Percentiles rank a stretch among this genome's conserved stretches.
Evolutionary conservation across 2,329 filamentous ascomycete genomes (phyloP).

Genomic region (Paracoccidioides brasiliensis): DNA sequence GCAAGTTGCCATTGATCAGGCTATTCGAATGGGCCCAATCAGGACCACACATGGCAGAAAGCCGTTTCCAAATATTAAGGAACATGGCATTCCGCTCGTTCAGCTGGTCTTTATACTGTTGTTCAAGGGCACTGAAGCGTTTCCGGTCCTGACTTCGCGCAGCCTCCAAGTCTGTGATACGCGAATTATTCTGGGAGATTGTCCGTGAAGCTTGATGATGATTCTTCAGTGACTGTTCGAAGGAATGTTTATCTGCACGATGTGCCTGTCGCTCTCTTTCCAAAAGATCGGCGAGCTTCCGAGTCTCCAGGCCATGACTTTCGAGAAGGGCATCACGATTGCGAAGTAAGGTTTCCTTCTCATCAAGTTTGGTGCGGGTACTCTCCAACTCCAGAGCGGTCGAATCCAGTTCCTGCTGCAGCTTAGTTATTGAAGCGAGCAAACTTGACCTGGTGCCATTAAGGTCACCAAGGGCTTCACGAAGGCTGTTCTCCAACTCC

Average conservation of each 20-base stretch:
- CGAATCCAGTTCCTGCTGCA: slow-evolving; percentile 77
- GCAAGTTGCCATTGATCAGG: slow-evolving; percentile 75
- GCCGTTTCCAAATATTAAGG: slow-evolving; percentile 75
- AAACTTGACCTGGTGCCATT: slow-evolving; percentile 75
- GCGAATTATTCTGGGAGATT: slow-evolving; percentile 69
- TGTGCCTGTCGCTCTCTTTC: slow-evolving; percentile 81
- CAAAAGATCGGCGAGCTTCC: slow-evolving; percentile 72
- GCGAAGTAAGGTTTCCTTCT: slow-evolving; percentile 82
- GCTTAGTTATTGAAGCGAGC: slow-evolving; percentile 71
- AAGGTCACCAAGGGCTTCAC: slow-evolving; percentile 75
- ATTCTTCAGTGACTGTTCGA: slow-evolving; percentile 76
- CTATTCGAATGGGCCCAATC: slow-evolving; percentile 89
- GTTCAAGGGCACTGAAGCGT: slow-evolving; percentile 62
- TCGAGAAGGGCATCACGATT: slow-evolving; percentile 82
- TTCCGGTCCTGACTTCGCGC: slow-evolving; percentile 64
- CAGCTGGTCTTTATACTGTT: slow-evolving; percentile 73
- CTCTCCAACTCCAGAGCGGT: slow-evolving; percentile 71
- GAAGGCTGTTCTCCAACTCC: slow-evolving; percentile 78
- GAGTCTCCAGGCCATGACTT: slow-evolving; percentile 71
- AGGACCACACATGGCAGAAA: slow-evolving; percentile 71
- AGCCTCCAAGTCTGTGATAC: slow-evolving; percentile 77
- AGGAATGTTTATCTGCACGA: slow-evolving; percentile 73
- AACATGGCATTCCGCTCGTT: slow-evolving; percentile 80
- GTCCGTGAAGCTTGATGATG: slow-evolving; percentile 79
- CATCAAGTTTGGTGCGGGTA: slow-evolving; percentile 62